These are phyloP conservation scores for Morella rubra DNA, from an alignment of 306 rosid genomes.

Conservation along the genomic window DNA sequence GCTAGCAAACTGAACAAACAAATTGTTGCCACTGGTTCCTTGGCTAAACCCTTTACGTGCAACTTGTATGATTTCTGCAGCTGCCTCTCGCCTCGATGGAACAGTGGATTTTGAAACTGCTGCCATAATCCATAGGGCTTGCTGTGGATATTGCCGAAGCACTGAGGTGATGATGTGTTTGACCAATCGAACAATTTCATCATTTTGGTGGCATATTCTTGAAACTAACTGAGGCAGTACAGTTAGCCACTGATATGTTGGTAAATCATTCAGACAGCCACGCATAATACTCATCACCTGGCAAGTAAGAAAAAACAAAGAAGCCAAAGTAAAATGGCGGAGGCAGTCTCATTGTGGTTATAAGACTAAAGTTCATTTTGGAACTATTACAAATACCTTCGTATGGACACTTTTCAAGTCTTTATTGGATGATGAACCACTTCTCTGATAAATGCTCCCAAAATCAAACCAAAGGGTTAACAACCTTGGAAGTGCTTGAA, in stretches of 20 bases:
- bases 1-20: conserved; percentile 86
- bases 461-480: conserved; percentile 97
- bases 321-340: conserved; percentile 18
- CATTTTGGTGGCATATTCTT: conserved; percentile 96
- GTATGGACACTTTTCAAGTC: conserved; percentile 57
- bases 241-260: conserved; percentile 89
- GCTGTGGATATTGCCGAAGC: conserved; percentile 84
- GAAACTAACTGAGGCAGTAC: conserved; percentile 97
- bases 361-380: conserved; percentile 25
- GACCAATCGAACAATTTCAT: conserved; percentile 76
- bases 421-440: conserved; percentile 53
- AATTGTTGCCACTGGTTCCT: conserved; percentile 67
- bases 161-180: conserved; percentile 79
- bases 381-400: conserved; percentile 44
- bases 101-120: conserved; percentile 95
- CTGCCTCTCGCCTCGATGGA: conserved; percentile 91
- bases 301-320: conserved; percentile 34
- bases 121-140: conserved; percentile 97
- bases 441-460: conserved; percentile 78
- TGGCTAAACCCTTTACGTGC: conserved; percentile 71
- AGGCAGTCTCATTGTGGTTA: conserved; percentile 23
- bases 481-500: conserved; percentile 97
- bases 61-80: conserved; percentile 89
- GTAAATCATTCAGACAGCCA: conserved; percentile 90
- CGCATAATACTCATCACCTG: conserved; percentile 69